Percentiles rank a stretch among this genome's conserved stretches.
Evolutionary conservation across 1,284 basidiomycete species (phyloP).

Genomic region (Papiliotrema laurentii): DNA sequence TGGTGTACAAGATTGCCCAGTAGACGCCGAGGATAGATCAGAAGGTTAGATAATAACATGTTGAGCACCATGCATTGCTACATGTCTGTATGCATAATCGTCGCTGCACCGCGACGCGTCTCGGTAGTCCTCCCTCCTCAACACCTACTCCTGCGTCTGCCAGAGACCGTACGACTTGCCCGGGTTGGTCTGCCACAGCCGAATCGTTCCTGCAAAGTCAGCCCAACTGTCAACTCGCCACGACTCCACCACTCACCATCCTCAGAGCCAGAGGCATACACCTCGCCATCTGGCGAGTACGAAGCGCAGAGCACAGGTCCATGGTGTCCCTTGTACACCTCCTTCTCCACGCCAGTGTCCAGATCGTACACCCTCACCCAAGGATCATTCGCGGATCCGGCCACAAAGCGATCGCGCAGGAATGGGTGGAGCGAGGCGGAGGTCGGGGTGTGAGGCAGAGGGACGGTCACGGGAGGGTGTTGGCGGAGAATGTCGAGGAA

Average conservation of each 20-base stretch:
- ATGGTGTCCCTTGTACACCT: conserved; percentile 94
- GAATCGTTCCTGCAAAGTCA: conserved; percentile 67
- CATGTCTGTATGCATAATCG: no score
- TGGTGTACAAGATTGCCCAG: conserved; percentile 25
- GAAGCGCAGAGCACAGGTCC: conserved; percentile 92
- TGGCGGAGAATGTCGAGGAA: conserved; percentile 58
- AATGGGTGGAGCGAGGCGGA: conserved; percentile 90
- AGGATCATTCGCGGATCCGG: conserved; percentile 83
- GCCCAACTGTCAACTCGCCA: background rate
- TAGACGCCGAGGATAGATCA: no score
- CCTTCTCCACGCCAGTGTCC: conserved; percentile 75
- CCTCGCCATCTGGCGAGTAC: conserved; percentile 95
- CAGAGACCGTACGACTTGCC: conserved; percentile 90
- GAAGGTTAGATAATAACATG: no score
- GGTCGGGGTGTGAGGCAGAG: conserved; percentile 75
- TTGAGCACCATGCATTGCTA: no score
- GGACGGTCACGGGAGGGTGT: conserved; percentile 48
- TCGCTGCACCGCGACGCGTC: no score
- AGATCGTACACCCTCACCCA: conserved; percentile 95
- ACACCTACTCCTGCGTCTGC: conserved; percentile 54
- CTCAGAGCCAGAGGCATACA: conserved; percentile 90
- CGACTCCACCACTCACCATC: conserved; percentile 42
- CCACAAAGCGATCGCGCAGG: conserved; percentile 82
- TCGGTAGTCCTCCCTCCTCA: background rate
- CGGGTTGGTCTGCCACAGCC: conserved; percentile 92